Evolutionary conservation across 2,329 filamentous ascomycete species (phyloP).

Genomic region (Aureobasidium melanogenum): DNA sequence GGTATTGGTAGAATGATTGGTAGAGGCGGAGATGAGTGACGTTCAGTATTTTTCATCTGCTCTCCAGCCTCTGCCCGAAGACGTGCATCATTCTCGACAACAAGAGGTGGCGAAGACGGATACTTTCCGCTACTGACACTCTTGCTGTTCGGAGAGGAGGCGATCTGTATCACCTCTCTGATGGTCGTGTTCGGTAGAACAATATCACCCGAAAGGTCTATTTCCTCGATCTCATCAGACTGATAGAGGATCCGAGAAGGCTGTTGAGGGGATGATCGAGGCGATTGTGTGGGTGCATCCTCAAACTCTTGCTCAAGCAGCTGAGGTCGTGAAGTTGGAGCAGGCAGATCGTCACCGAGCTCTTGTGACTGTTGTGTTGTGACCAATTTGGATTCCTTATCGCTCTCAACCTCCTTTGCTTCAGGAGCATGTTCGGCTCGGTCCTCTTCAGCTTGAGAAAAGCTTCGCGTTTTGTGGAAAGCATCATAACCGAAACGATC

Average conservation of each 20-base stretch:
- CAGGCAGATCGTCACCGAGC: not conserved
- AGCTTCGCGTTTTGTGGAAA: not conserved
- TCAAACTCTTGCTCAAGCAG: not conserved
- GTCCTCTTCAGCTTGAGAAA: not conserved
- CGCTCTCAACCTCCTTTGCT: not conserved
- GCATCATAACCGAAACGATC: not conserved
- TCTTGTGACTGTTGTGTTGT: not conserved
- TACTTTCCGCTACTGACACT: slow-evolving; percentile 10
- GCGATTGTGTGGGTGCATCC: not conserved
- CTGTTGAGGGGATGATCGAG: not conserved
- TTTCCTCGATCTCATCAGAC: slow-evolving; percentile 2
- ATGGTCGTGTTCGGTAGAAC: not conserved
- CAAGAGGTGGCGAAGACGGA: slow-evolving; percentile 11
- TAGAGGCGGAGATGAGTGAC: not conserved
- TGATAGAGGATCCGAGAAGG: not conserved
- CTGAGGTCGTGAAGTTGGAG: not conserved
- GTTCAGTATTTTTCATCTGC: not conserved
- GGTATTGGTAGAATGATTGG: slow-evolving; percentile 1
- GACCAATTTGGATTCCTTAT: not conserved
- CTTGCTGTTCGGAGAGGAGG: slow-evolving; percentile 8
- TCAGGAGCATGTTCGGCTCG: not conserved
- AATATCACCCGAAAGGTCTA: slow-evolving; percentile 5
- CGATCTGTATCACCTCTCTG: not conserved
- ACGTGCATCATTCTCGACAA: not conserved
- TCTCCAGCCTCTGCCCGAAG: not conserved